Evolutionary conservation across 371 early-diverging fungal genomes (phyloP).

Genomic region (Mortierella sp.): DNA sequence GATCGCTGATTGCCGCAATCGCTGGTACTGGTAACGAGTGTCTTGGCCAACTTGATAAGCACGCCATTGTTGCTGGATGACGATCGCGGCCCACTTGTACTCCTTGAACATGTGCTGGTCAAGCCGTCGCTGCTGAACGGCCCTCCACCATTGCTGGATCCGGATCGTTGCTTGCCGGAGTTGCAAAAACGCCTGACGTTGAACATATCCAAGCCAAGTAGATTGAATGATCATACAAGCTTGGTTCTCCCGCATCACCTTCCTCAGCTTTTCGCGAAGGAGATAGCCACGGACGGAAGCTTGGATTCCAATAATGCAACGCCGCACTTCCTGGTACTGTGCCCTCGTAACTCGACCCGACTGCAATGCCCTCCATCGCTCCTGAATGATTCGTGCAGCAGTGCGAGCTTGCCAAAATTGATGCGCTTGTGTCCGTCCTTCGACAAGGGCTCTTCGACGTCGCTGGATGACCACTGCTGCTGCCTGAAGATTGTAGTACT

Average conservation of each 20-base stretch:
- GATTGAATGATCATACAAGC: conserved; percentile 43
- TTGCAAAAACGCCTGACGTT: conserved; percentile 20
- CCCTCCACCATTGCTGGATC: conserved; percentile 37
- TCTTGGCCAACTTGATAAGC: conserved; percentile 21
- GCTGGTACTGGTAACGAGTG: conserved; percentile 8
- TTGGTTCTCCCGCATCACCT: conserved; percentile 31
- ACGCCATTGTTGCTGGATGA: conserved; percentile 45
- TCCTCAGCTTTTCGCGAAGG: conserved; percentile 27
- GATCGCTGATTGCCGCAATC: conserved; percentile 18
- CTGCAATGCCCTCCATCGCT: conserved; percentile 33
- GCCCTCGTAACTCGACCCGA: conserved; percentile 20
- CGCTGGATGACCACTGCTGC: conserved; percentile 32
- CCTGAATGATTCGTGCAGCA: conserved; percentile 34
- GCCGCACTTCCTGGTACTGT: conserved; percentile 19
- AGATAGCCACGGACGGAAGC: conserved; percentile 39
- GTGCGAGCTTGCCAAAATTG: conserved; percentile 14
- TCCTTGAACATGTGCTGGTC: conserved; percentile 24
- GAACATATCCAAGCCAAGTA: conserved; percentile 38
- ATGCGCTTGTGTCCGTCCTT: conserved; percentile 14
- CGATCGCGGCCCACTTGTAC: conserved; percentile 23
- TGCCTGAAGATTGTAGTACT: conserved; percentile 17
- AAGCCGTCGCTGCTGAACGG: conserved; percentile 19
- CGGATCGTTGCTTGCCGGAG: conserved; percentile 12
- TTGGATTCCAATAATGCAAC: conserved; percentile 24
- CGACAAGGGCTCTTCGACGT: conserved; percentile 28